Base-by-base conservation (phyloP, 1,284 basidiomycete genomes). In the Xerocomus minutiporus region DNA sequence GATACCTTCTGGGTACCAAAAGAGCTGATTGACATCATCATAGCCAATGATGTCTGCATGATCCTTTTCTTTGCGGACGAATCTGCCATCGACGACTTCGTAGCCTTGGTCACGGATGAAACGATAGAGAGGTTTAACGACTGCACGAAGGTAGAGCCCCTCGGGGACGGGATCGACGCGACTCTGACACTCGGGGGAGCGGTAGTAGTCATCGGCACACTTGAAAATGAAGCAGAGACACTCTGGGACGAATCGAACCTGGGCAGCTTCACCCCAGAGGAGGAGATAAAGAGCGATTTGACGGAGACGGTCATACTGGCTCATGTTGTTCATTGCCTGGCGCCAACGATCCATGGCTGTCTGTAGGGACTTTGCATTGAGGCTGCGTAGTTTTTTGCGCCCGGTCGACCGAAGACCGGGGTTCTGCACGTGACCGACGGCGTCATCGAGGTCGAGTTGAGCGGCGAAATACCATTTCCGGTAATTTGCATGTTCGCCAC, bases 381-480 rank as follows among this genome's bases (percentile, higher is more conserved):
- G 64, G 38, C 65, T 75, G 46, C 70, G 69, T 0, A 77, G 75
- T 1, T 61, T 51, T 5, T 58, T 63, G 43, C 71, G 71, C 59
- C 65, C 82, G 70, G 71, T 85, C 66, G 90, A 89, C 59, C 85
- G 82, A 9, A 97, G 79, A 57, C 93, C 94, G 0, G 93, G 92
- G 69, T 96, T 97, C 67, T 97, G 93, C 11, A 85, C 82, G 56
- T 89, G 83, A 44, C 97, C 97, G 55, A 99, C 89, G 49, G 95
- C 96, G 64, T 99, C 96, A 74, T 99, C 97, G 41, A 99, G 85
- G 70, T 99, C 95, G 57, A 99, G 88, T 72, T 99, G 96, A 25
- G 96, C 95, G 17, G 96, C 97, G 74, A 99, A 99, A 76, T 99
- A 99, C 96, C 97, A 99, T 73, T 95, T 96, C 58, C 94, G 90